Evolutionary conservation across 1,139 yeast genomes (phyloP).

Genomic region (Pichia sp.): DNA sequence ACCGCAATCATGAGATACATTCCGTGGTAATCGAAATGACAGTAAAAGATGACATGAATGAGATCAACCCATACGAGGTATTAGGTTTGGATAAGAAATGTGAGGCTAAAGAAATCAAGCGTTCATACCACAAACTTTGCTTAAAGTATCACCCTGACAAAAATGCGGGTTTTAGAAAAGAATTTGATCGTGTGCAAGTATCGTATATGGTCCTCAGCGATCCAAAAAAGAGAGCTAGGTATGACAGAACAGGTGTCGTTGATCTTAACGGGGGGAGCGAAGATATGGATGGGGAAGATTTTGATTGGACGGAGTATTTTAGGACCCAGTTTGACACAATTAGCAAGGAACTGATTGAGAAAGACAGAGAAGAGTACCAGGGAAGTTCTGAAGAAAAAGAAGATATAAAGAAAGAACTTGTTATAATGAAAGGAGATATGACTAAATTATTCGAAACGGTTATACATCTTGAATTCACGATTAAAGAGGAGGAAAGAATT

Average conservation of each 20-base stretch:
- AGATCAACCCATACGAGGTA: constrained; percentile 55
- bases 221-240: constrained; percentile 48
- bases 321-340: constrained; percentile 46
- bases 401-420: constrained; percentile 61
- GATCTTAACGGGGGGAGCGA: constrained; percentile 37
- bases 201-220: constrained; percentile 72
- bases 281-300: constrained; percentile 40
- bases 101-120: constrained; percentile 56
- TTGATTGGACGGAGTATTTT: constrained; percentile 65
- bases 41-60: constrained; percentile 1
- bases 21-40: background rate
- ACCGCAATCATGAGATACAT: background rate
- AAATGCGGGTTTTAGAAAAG: constrained; percentile 33
- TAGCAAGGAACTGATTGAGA: constrained; percentile 69
- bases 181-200: constrained; percentile 69
- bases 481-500: constrained; percentile 57
- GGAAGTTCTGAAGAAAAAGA: constrained; percentile 60
- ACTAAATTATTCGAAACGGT: constrained; percentile 65
- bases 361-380: constrained; percentile 64
- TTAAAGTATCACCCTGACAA: constrained; percentile 80
- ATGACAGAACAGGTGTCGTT: constrained; percentile 66
- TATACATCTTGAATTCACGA: constrained; percentile 70
- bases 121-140: constrained; percentile 68
- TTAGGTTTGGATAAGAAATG: constrained; percentile 44
- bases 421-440: constrained; percentile 65